Evolutionary conservation across 2,329 filamentous ascomycete species (phyloP).

Genomic region (Trichophyton schoenleinii): DNA sequence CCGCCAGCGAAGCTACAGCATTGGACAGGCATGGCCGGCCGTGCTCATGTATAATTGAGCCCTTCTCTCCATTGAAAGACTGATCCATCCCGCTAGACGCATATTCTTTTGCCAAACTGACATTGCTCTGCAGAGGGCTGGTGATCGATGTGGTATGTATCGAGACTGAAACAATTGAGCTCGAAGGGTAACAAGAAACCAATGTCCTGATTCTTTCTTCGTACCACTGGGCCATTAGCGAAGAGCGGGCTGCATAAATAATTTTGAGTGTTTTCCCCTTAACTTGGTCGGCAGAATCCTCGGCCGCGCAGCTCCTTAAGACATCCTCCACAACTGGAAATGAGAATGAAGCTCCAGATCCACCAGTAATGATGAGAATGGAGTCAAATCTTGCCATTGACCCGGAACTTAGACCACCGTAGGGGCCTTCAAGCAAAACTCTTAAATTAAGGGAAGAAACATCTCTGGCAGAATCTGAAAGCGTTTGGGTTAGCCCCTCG

Average conservation of each 20-base stretch:
- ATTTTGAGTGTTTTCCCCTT: not conserved
- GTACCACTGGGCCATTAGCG: slow-evolving; percentile 15
- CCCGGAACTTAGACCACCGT: slow-evolving; percentile 38
- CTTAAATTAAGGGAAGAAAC: not conserved
- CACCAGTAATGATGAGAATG: slow-evolving; percentile 41
- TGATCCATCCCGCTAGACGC: not conserved
- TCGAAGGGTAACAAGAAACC: slow-evolving; percentile 9
- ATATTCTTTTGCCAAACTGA: not conserved
- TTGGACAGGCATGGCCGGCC: slow-evolving; percentile 25
- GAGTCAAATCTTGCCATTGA: slow-evolving; percentile 32
- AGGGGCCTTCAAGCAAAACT: slow-evolving; percentile 17
- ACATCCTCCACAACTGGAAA: slow-evolving; percentile 38
- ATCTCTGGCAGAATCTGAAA: slow-evolving; percentile 21
- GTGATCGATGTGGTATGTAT: slow-evolving; percentile 16
- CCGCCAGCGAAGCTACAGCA: slow-evolving; percentile 13
- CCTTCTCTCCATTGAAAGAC: not conserved
- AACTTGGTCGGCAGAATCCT: not conserved
- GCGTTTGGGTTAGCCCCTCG: slow-evolving; percentile 38
- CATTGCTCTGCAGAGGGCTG: not conserved
- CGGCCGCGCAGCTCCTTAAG: slow-evolving; percentile 10
- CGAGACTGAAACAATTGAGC: slow-evolving; percentile 11
- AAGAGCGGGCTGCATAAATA: slow-evolving; percentile 3
- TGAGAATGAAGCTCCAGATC: slow-evolving; percentile 44
- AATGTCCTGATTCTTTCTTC: not conserved
- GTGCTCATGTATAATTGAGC: not conserved